Evolutionary conservation across 1,284 basidiomycete species (phyloP), one percentile per base, ranked within the genome.

Genomic region (Austroboletus olivaceoglutinosus): DNA sequence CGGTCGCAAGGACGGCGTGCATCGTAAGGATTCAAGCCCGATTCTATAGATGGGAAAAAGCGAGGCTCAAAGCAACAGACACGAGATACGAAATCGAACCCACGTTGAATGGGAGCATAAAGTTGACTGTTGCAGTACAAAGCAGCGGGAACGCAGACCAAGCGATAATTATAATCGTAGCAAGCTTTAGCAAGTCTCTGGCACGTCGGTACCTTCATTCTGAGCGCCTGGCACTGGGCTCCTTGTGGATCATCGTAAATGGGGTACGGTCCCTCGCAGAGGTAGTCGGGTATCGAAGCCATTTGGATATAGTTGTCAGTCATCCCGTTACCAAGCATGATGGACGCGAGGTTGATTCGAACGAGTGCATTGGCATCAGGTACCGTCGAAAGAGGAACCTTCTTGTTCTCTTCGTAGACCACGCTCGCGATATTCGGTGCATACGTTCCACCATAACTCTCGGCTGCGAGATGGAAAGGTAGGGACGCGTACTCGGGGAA

Each of bases 381-480:
- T 6, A 45, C n/a, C 2, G 56, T 23, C 21, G 19, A 21, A 16
- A 58, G 18, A 21, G 77, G 75, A 12, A 80, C 64, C 47, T 78
- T 74, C 65, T 82, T 78, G 70, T 93, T 94, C 67, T 84, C 79
- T 56, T 83, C 76, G 75, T 89, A 74, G 57, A 95, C 91, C 52
- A 85, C 77, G 53, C 75, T 82, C 21, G 83, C 89, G 51, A 93
- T 86, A 65, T 91, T 82, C 12, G 90, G 91, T 2, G 82, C 85
- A 58, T 91, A 92, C 0, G 80, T 88, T 9, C 93, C 93, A 38
- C 91, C 87, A 58, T 89, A 89, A 57, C 83, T 86, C 67, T 89
- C 86, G 0, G 84, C 86, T 21, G 85, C 85, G 49, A 89, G 66
- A 61, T 89, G 87, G 74, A 90, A 86, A 1, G 82, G 78, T 12